Evolutionary conservation across 73 alveolate genomes (phyloP), one percentile per base, ranked within the genome.

Genomic region (Paramecium primaurelia): DNA sequence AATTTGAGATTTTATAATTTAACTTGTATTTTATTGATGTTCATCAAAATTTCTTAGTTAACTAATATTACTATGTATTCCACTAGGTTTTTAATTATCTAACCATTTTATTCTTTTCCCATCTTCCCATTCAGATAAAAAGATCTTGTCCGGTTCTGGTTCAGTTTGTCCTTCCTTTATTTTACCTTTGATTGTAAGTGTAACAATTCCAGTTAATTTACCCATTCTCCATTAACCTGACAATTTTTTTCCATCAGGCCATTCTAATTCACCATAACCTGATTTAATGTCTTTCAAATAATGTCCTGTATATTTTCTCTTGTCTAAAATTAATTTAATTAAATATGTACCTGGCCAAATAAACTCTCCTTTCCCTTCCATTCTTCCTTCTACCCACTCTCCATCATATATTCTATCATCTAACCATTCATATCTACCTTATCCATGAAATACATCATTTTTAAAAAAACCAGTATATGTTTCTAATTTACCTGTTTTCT

Each of bases 341-440:
- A 54, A 18, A 12, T 11, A 54, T 25, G 4, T 64, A 64, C 84
- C 84, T 37, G 84, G 44, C 84, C 87, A 92, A 10, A 8, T 47
- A 49, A 77, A 90, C 26, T 71, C 96, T 3, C 99, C 99, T 69
- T 93, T 92, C 64, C 99, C 99, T 89, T 97, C 95, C 94, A 95
- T 95, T 93, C 97, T 94, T 59, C 95, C 99, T 6, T 97, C 88
- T 38, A 68, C 73, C 93, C 95, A 97, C 28, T 95, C 93, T 44
- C 99, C 99, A 71, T 92, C 96, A 92, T 97, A 97, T 4, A 80
- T 36, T 75, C 97, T 94, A 11, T 98, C 98, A 92, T 94, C 98
- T 22, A 92, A 75, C 96, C 97, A 97, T 69, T 86, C 92, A 92
- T 92, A 95, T 2, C 92, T 73, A 1, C 99, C 99, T 34, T 8